These are phyloP conservation scores for Polytrichum commune DNA, from an alignment of 225 moss, liverwort and hornwort genomes.

Conservation along the genomic window DNA sequence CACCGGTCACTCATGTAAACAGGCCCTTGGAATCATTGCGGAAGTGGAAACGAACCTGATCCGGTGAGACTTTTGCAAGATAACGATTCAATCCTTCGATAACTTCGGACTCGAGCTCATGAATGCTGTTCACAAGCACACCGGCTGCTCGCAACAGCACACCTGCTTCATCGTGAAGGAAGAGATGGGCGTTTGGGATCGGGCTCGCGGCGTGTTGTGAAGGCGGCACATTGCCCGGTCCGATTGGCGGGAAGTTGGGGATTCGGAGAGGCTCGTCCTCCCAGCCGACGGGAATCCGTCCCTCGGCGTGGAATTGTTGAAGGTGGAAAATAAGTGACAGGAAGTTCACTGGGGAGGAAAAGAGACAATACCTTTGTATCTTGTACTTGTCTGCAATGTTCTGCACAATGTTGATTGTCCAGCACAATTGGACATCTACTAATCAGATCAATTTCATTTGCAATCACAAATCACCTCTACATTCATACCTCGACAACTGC, in stretches of 20 bases:
- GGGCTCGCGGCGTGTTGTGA: constrained; percentile 17
- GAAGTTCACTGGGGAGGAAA: constrained; percentile 26
- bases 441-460: too few relatives aligned
- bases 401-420: constrained; percentile 10
- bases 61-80: background rate
- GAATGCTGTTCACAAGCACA: constrained; percentile 45
- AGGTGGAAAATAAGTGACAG: constrained; percentile 33
- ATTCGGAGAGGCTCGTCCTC: constrained; percentile 17
- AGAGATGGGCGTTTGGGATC: constrained; percentile 1
- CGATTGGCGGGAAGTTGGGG: constrained; percentile 37
- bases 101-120: constrained; percentile 23
- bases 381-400: constrained; percentile 33
- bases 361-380: constrained; percentile 45
- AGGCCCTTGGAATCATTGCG: background rate
- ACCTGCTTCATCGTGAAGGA: constrained; percentile 25
- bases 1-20: too few relatives aligned
- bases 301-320: constrained; percentile 32
- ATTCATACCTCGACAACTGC: too few relatives aligned
- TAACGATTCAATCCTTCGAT: constrained; percentile 18
- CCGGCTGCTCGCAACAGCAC: constrained; percentile 26
- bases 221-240: constrained; percentile 38
- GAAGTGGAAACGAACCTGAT: constrained; percentile 9
- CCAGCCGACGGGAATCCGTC: constrained; percentile 11
- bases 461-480: too few relatives aligned
- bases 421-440: too few relatives aligned